Conservation (phyloP, 345 rosid genomes). For the Arabidopsis suecica region DNA sequence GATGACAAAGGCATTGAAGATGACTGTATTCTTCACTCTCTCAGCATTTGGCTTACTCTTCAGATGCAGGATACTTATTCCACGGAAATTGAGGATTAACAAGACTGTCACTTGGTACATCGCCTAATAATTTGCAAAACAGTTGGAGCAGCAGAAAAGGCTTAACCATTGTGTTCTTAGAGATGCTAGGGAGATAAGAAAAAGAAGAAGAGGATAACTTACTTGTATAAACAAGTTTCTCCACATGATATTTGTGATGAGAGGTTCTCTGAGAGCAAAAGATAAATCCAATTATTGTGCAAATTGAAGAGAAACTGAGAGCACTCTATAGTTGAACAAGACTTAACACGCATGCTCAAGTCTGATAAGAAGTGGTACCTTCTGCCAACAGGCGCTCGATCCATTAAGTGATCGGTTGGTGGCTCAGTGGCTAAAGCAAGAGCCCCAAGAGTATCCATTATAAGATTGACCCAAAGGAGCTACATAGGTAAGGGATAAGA, state of each 20-base stretch:
- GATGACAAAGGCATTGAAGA: slow-evolving; percentile 90
- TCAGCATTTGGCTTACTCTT: slow-evolving; percentile 49
- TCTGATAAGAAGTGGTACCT: slow-evolving; percentile 54
- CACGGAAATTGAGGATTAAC: slow-evolving; percentile 75
- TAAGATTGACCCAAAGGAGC: slow-evolving; percentile 99
- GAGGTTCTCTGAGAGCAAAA: slow-evolving; percentile 75
- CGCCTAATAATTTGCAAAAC: slow-evolving; percentile 58
- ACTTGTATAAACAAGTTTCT: slow-evolving; percentile 95
- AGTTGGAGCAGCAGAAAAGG: slow-evolving; percentile 6
- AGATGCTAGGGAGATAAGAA: neutral
- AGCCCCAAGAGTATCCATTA: slow-evolving; percentile 99
- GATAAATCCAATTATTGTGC: neutral
- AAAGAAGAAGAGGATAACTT: slow-evolving; percentile 15
- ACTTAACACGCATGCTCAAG: slow-evolving; percentile 1
- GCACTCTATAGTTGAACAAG: neutral
- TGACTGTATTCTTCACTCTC: slow-evolving; percentile 78
- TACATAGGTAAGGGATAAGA: slow-evolving; percentile 40
- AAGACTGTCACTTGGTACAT: slow-evolving; percentile 78
- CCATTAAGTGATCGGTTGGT: slow-evolving; percentile 93
- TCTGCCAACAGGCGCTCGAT: slow-evolving; percentile 90
- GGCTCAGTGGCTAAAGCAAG: slow-evolving; percentile 99
- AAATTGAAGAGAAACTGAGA: neutral
- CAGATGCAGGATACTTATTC: slow-evolving; percentile 64
- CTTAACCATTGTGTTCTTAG: neutral
- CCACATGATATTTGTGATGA: slow-evolving; percentile 98